These are phyloP conservation scores for Omphalea diandra DNA, from an alignment of 441 rosid species.

Conservation along the genomic window DNA sequence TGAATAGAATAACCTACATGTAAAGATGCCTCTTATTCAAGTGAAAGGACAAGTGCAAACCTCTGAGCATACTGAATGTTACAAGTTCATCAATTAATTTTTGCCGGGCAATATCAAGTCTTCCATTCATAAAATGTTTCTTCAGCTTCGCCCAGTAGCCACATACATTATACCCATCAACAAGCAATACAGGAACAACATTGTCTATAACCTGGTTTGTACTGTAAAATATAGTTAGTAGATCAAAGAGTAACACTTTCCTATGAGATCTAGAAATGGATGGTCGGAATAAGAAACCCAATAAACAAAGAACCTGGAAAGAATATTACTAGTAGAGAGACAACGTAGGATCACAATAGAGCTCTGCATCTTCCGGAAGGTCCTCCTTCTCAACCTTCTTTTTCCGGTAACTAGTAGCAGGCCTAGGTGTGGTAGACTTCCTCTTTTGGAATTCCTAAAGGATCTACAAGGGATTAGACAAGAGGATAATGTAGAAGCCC, in stretches of 20 bases:
- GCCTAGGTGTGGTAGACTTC: conserved; percentile 56
- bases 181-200: conserved; percentile 83
- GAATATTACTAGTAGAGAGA: conserved; percentile 74
- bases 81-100: conserved; percentile 78
- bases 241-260: conserved; percentile 21
- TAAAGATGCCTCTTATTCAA: background rate
- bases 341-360: conserved; percentile 69
- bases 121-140: conserved; percentile 80
- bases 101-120: conserved; percentile 82
- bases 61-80: conserved; percentile 67
- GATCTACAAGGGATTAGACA: conserved; percentile 13
- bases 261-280: conserved; percentile 21
- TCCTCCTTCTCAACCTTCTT: conserved; percentile 75
- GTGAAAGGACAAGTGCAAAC: conserved; percentile 33
- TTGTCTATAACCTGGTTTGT: conserved; percentile 62
- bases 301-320: conserved; percentile 26
- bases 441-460: conserved; percentile 65
- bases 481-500: background rate
- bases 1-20: background rate
- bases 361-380: conserved; percentile 56
- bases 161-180: conserved; percentile 96
- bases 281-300: conserved; percentile 12
- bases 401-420: conserved; percentile 85
- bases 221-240: conserved; percentile 48
- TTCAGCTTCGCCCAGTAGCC: conserved; percentile 89